phyloP scores from a whole-genome alignment of 495 filamentous ascomycete genomes.

The Penicillium cinerascens region DNA sequence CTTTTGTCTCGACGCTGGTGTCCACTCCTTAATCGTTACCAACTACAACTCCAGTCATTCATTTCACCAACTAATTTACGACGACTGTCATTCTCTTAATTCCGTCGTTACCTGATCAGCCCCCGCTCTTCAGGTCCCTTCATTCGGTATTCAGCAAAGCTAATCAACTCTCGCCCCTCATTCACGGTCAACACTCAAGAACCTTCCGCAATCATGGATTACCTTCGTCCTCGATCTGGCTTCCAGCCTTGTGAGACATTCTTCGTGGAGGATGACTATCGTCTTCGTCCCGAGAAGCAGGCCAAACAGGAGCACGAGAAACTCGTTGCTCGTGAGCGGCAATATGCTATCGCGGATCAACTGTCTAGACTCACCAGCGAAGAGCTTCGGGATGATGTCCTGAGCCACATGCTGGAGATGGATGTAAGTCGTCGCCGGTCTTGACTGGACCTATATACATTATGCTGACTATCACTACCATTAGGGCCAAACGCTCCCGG shows the following conservation, averaged over 20 bases:
- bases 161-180: slow-evolving; percentile 10
- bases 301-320: slow-evolving; percentile 62
- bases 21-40: slow-evolving; percentile 42
- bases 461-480: not conserved
- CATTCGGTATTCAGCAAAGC: slow-evolving; percentile 25
- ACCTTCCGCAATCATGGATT: slow-evolving; percentile 62
- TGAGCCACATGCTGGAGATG: slow-evolving; percentile 92
- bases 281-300: slow-evolving; percentile 30
- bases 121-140: slow-evolving; percentile 33
- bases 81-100: slow-evolving; percentile 56
- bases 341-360: slow-evolving; percentile 81
- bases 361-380: slow-evolving; percentile 76
- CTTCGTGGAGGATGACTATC: slow-evolving; percentile 80
- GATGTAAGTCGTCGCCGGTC: slow-evolving; percentile 59
- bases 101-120: slow-evolving; percentile 45
- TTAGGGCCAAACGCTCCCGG: slow-evolving; percentile 84
- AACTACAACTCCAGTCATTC: slow-evolving; percentile 58
- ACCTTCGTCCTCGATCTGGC: slow-evolving; percentile 50
- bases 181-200: not conserved
- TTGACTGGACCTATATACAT: not conserved
- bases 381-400: slow-evolving; percentile 89
- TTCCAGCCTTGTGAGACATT: slow-evolving; percentile 68
- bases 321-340: slow-evolving; percentile 68
- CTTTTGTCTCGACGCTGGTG: slow-evolving; percentile 41
- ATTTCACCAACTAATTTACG: slow-evolving; percentile 38